phyloP scores from a whole-genome alignment of 2,329 filamentous ascomycete genomes.

The Epichloe brachyelytri region DNA sequence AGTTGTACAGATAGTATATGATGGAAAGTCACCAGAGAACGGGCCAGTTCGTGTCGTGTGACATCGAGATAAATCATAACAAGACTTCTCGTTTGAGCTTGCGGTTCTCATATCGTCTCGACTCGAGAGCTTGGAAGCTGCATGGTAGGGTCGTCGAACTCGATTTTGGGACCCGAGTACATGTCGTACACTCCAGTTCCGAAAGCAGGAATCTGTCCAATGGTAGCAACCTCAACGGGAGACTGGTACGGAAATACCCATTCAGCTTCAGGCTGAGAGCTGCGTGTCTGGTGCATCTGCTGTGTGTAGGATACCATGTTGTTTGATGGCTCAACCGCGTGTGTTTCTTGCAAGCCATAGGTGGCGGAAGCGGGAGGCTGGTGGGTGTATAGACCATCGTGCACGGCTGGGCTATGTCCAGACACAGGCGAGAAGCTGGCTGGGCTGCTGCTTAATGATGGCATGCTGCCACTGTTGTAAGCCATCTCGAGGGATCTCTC shows the following conservation, averaged over 20 bases:
- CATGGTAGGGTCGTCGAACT: conserved; percentile 44
- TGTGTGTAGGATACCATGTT: conserved; percentile 31
- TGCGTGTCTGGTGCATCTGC: conserved; percentile 26
- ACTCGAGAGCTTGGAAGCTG: conserved; percentile 47
- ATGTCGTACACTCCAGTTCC: conserved; percentile 37
- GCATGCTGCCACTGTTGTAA: conserved; percentile 33
- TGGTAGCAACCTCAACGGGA: conserved; percentile 43
- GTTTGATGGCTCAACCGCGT: conserved; percentile 32
- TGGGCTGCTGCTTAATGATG: conserved; percentile 45
- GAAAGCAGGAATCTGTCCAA: conserved; percentile 38
- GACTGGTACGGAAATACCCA: conserved; percentile 47
- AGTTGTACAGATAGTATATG: conserved; percentile 2
- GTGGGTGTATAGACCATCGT: conserved; percentile 45
- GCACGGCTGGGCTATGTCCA: conserved; percentile 38
- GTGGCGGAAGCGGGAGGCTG: conserved; percentile 34
- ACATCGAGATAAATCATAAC: background rate
- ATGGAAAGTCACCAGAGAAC: background rate
- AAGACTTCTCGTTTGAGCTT: background rate
- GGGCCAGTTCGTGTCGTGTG: background rate
- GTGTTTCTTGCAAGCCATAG: conserved; percentile 34
- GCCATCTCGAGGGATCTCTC: conserved; percentile 38
- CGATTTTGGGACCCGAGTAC: conserved; percentile 40
- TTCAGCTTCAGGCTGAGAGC: conserved; percentile 30
- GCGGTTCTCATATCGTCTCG: conserved; percentile 29
- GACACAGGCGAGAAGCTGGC: conserved; percentile 44